Base-by-base conservation (phyloP, 1,284 basidiomycete genomes). In the Moesziomyces sp. region DNA sequence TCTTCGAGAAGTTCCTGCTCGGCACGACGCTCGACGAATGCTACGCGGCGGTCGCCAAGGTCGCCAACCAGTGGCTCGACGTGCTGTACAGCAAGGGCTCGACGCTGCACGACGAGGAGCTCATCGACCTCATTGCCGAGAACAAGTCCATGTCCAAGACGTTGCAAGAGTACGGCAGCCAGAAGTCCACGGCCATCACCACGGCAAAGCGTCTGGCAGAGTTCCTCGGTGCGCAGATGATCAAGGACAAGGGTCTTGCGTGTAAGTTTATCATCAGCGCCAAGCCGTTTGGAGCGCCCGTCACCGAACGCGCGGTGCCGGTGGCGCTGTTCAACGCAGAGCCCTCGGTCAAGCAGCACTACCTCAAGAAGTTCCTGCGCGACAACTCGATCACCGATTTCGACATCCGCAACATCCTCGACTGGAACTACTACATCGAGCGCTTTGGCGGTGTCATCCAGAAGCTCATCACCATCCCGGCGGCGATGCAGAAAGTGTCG, bases 241-340 rank as follows among this genome's bases (percentile, higher is more conserved):
- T 98, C 80, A 98, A 98, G 86, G 96, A 99, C 87, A 99, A 98
- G 84, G 97, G 97, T 59, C 89, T 99, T 14, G 93, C 97, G 1
- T 99, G 97, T 88, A 96, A 96, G 81, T 99, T 99, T 85, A 95
- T 99, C 87, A 97, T 99, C 79, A 98, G 96, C 24, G 91, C 92
- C 23, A 93, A 93, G 82, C 97, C 97, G 2, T 87, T 90, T 47
- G 96, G 95, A 13, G 93, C 95, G 0, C 95, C 97, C 0, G 94
- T 99, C 65, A 98, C 97, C 2, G 97, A 99, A 72, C 91, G 97
- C 47, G 97, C 97, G 5, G 90, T 99, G 38, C 97, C 97, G 2
- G 90, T 99, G n/a, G 97, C 97, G 21, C 98, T 99, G 78, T 99
- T 99, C 85, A 94, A 94, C 18, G 93, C 97, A 0, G 96, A 98